Percentiles rank a stretch among this genome's conserved stretches.
phyloP scores from a whole-genome alignment of 208 protist genomes.

The Leishmania aethiopica region DNA sequence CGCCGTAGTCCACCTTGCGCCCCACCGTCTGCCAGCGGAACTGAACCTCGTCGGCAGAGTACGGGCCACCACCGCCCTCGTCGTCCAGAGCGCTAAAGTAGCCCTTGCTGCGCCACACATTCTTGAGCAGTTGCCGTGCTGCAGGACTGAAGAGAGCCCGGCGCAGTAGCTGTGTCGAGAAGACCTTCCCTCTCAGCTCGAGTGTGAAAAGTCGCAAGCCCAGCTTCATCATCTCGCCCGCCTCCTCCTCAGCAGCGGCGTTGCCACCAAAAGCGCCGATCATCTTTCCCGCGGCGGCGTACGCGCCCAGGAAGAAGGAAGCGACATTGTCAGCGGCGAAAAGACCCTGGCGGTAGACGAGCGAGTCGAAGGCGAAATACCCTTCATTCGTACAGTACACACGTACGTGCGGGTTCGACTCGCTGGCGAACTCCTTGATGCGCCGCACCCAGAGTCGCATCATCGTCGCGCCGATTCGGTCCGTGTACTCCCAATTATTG shows the following conservation, averaged over 20 bases:
- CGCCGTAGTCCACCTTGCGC: constrained; percentile 42
- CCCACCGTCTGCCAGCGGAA: constrained; percentile 52
- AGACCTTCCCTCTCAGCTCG: neutral
- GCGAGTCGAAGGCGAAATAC: constrained; percentile 24
- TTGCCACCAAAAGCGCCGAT: constrained; percentile 15
- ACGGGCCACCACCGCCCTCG: constrained; percentile 8
- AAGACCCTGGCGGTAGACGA: constrained; percentile 26
- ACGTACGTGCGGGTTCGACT: constrained; percentile 34
- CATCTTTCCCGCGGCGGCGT: constrained; percentile 19
- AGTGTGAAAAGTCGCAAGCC: constrained; percentile 36
- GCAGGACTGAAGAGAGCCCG: constrained; percentile 4
- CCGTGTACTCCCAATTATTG: constrained; percentile 45
- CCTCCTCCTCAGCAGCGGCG: constrained; percentile 31
- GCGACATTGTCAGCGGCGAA: constrained; percentile 27
- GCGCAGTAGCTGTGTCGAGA: constrained; percentile 15
- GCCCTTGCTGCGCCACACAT: constrained; percentile 66
- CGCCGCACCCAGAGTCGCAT: constrained; percentile 19
- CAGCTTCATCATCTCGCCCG: constrained; percentile 34
- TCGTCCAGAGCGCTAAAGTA: constrained; percentile 50
- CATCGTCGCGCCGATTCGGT: neutral
- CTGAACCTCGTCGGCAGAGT: constrained; percentile 4
- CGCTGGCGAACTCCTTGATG: constrained; percentile 13
- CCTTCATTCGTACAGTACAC: constrained; percentile 36
- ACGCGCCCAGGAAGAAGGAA: constrained; percentile 34
- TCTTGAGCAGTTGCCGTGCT: constrained; percentile 26